Evolutionary conservation across 1,284 basidiomycete genomes (phyloP), one percentile per base, ranked within the genome.

Genomic region (Macrocybe sp.): DNA sequence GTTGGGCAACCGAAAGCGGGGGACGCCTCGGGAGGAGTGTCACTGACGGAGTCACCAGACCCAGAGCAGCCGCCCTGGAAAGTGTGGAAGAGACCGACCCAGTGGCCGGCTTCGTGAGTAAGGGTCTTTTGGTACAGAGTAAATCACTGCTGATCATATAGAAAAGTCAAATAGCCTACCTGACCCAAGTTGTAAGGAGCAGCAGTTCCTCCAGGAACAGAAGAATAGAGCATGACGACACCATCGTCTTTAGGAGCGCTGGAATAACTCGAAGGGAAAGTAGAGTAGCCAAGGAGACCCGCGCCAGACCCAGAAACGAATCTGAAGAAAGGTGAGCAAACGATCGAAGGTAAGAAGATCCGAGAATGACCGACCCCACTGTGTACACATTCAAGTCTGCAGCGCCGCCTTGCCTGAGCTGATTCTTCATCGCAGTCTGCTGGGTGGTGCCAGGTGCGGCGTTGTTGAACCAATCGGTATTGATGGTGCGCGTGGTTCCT

Each of bases 51-150:
- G 57, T 83, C 79, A n/a, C 78, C 79, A 6, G 62, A 49, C 30
- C 67, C 70, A 30, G 49, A 53, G 65, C 77, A 81, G 2, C 79
- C 78, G n/a, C 76, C 78, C 57, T 81, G 74, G 67, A 81, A 83
- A 35, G 78, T 78, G 59, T 82, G 79, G 40, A 55, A 56, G 29
- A 55, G 48, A 35, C 55, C 55, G 32, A 43, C 37, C 56, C 56
- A 57, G 28, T 57, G 55, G 7, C 55, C 53, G 35, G 41, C 44
- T 48, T 56, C 55, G 37, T 56, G 55, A 11, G 55, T 56, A 38
- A 56, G 37, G 9, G 51, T 55, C 53, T 53, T 22, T 29, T 29
- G 16, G 12, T 29, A 10, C 10, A 28, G 7, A 12, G 16, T 29
- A 41, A 10, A 22, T 29, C 11, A 7, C 4, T 9, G 9, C 7